These are phyloP conservation scores for Apiospora rasikravindrae DNA, from an alignment of 2,329 filamentous ascomycete species.

Conservation along the genomic window DNA sequence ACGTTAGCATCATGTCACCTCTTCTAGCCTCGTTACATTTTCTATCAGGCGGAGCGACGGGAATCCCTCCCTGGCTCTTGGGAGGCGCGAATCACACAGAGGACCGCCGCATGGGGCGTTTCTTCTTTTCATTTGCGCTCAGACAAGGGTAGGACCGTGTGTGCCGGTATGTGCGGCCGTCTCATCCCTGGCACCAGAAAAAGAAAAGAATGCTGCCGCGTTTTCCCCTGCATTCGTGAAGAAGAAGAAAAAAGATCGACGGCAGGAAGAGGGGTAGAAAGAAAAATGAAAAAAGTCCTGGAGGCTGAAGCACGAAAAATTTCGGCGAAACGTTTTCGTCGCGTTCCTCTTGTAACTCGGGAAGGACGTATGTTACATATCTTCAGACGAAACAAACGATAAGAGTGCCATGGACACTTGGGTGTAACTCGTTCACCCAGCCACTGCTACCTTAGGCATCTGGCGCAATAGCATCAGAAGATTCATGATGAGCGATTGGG, in stretches of 20 bases:
- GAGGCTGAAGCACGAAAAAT: conserved; percentile 12
- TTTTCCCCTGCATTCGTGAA: not conserved
- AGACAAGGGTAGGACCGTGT: not conserved
- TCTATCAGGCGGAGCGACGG: not conserved
- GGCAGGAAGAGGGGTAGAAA: not conserved
- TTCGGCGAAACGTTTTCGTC: not conserved
- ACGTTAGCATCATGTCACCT: not conserved
- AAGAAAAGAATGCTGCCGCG: not conserved
- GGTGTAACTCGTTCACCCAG: not conserved
- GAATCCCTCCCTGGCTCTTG: not conserved
- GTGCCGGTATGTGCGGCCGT: not conserved
- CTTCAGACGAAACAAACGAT: conserved; percentile 9
- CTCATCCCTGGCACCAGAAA: not conserved
- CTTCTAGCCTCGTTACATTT: not conserved
- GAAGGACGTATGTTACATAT: conserved; percentile 6
- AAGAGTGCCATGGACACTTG: conserved; percentile 11
- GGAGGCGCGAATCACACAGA: not conserved
- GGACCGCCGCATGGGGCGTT: conserved; percentile 5
- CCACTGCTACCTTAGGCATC: too few relatives aligned
- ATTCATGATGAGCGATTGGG: not conserved
- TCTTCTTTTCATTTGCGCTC: not conserved
- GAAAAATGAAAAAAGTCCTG: not conserved
- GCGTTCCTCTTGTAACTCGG: not conserved
- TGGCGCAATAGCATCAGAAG: not conserved
- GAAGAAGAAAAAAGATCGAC: not conserved